Base-by-base conservation (phyloP, 2,329 filamentous ascomycete species). In the Harringtonia lauricola region DNA sequence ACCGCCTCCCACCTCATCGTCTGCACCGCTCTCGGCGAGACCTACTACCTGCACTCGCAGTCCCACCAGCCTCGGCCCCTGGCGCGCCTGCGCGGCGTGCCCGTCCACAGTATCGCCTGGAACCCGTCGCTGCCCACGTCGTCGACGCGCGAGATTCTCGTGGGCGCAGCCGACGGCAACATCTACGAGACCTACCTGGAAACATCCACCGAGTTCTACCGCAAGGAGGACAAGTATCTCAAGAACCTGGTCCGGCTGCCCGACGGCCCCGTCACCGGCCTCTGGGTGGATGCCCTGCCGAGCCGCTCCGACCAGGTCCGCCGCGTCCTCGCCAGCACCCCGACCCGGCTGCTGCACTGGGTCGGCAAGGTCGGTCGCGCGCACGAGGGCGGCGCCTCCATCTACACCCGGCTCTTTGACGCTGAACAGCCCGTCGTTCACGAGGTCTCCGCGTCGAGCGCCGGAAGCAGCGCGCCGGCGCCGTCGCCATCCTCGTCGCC, bases 11-110 rank as follows among this genome's bases (percentile, higher is more conserved):
- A 98, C 65, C 71, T 98, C 24, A 77, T 98, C 51, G 80, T 98
- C 53, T 88, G 84, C 59, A 98, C 92, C 3, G 83, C 87, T 6
- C 76, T 88, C 34, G 88, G 88, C 59, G 92, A 98, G 63, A 96
- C 94, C 65, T 98, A 89, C 68, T 98, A 98, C 63, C 83, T 98
- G 10, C 92, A 98, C 61, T 90, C 88, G 12, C 90, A 96, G 60
- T 92, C 89, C 29, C 83, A 87, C 53, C 83, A 89, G 51, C 88
- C 90, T 3, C 86, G 92, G 50, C 75, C 82, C 8, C 70, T 98
- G 30, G 80, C 83, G 14, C 77, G 87, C 45, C 65, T 98, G 42
- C 90, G 90, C 54, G 87, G 87, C 24, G 86, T 95, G 14, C 72
- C 79, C 9, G 86, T 98, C 47, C 89, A 95, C 61, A 84, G 83